phyloP scores from a whole-genome alignment of 2,329 filamentous ascomycete species.

The Penicillium crustosum region DNA sequence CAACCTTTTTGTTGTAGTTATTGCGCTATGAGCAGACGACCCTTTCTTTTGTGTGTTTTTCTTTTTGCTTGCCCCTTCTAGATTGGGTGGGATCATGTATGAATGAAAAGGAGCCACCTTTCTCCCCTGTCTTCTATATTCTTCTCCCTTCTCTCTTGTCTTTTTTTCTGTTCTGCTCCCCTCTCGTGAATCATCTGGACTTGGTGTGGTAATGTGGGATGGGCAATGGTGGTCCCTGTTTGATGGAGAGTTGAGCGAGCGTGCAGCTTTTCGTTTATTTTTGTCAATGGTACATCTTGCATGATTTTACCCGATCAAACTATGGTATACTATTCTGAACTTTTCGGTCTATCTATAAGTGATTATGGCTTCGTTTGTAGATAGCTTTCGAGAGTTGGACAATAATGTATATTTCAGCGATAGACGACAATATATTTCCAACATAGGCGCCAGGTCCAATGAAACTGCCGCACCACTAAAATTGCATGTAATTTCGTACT shows the following conservation, averaged over 20 bases:
- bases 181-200: conserved; percentile 2
- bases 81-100: conserved; percentile 20
- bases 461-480: neutral
- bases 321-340: neutral
- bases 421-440: neutral
- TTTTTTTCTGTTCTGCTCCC: conserved; percentile 12
- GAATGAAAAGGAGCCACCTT: conserved; percentile 17
- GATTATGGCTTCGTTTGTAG: neutral
- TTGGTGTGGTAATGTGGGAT: conserved; percentile 24
- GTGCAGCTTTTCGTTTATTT: conserved; percentile 20
- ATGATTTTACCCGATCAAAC: conserved; percentile 12
- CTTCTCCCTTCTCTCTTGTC: conserved; percentile 9
- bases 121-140: conserved; percentile 7
- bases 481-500: neutral
- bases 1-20: neutral
- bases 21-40: conserved; percentile 13
- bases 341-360: neutral
- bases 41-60: conserved; percentile 3
- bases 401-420: neutral
- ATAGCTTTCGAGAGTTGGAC: neutral
- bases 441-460: neutral
- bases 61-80: conserved; percentile 11
- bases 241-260: conserved; percentile 28
- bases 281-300: conserved; percentile 20
- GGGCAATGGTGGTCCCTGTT: conserved; percentile 15